Conservation (phyloP, 2,329 filamentous ascomycete genomes). For the Paraphaeosphaeria sporulosa region DNA sequence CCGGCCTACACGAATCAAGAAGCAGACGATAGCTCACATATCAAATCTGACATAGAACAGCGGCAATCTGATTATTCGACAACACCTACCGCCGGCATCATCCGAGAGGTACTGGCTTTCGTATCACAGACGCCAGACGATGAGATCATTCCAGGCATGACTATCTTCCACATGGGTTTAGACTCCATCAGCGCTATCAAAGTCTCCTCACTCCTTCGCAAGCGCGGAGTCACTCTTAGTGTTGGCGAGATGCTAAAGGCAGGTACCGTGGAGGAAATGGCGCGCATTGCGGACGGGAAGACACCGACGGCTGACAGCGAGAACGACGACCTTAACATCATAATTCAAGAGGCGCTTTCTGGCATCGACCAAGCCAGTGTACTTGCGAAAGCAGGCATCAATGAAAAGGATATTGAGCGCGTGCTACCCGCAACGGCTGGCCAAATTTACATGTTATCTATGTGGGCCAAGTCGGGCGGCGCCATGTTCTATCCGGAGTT, state of each 20-base stretch:
- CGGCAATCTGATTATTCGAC: conserved; percentile 22
- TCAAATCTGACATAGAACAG: not conserved
- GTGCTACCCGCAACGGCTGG: conserved; percentile 76
- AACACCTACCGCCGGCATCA: conserved; percentile 46
- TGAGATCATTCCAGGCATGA: conserved; percentile 68
- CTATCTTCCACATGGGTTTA: conserved; percentile 83
- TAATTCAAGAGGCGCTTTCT: conserved; percentile 36
- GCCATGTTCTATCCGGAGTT: conserved; percentile 78
- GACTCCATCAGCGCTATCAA: conserved; percentile 95
- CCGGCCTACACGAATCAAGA: conserved; percentile 49
- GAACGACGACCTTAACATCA: not conserved
- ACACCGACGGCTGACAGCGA: conserved; percentile 5
- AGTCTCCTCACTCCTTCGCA: conserved; percentile 74
- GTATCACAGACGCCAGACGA: conserved; percentile 68
- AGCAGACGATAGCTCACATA: conserved; percentile 5
- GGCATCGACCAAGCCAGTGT: conserved; percentile 52
- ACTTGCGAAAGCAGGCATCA: conserved; percentile 52
- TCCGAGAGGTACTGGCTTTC: conserved; percentile 57
- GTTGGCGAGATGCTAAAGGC: conserved; percentile 76
- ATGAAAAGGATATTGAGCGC: conserved; percentile 58
- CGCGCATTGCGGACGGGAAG: conserved; percentile 43
- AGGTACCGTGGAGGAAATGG: conserved; percentile 71
- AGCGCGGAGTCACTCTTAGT: conserved; percentile 66
- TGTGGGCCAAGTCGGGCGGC: conserved; percentile 74
- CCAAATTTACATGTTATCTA: conserved; percentile 80